Percentiles rank a stretch among this genome's conserved stretches.
These are phyloP conservation scores for Macrocybe gigantea DNA, from an alignment of 768 basidiomycete genomes.

Conservation along the genomic window DNA sequence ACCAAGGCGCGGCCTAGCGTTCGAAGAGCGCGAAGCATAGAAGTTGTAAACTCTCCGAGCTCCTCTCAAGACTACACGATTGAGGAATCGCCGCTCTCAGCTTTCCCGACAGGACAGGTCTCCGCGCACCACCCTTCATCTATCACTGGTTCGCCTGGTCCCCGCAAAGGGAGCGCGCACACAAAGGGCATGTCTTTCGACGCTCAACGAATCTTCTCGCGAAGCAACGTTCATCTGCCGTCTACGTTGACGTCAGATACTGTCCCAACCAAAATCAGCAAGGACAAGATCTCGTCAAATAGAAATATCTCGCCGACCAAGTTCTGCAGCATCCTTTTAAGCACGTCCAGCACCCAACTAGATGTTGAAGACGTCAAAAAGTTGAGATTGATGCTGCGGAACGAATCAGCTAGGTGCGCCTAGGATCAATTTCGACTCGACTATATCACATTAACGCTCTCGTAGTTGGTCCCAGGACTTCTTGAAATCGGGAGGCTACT, in stretches of 20 bases:
- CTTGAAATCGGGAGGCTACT: constrained; percentile 78
- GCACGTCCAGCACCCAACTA: constrained; percentile 66
- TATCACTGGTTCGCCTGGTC: constrained; percentile 24
- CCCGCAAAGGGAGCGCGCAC: constrained; percentile 41
- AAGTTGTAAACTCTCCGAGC: constrained; percentile 59
- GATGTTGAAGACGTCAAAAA: constrained; percentile 89
- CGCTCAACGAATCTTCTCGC: constrained; percentile 43
- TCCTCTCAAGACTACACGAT: constrained; percentile 33
- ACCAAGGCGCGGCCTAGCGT: constrained; percentile 33
- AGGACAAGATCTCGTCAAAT: constrained; percentile 42
- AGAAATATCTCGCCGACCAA: constrained; percentile 59
- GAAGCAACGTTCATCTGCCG: constrained; percentile 42
- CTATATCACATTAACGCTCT: not conserved
- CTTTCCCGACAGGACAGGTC: constrained; percentile 26
- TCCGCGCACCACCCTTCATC: constrained; percentile 36
- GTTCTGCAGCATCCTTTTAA: constrained; percentile 61
- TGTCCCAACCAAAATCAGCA: constrained; percentile 13
- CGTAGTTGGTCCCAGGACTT: constrained; percentile 88
- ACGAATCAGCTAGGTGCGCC: constrained; percentile 80
- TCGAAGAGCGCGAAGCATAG: constrained; percentile 68
- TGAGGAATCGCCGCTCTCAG: constrained; percentile 31
- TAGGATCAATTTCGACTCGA: not conserved
- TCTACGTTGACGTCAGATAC: constrained; percentile 37
- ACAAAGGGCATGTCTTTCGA: constrained; percentile 61
- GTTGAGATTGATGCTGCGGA: constrained; percentile 77